A percentile compares a stretch with the other conserved stretches of the same genome.
phyloP scores from a whole-genome alignment of 371 early-diverging fungal species.

The Actinomortierella wolfii region DNA sequence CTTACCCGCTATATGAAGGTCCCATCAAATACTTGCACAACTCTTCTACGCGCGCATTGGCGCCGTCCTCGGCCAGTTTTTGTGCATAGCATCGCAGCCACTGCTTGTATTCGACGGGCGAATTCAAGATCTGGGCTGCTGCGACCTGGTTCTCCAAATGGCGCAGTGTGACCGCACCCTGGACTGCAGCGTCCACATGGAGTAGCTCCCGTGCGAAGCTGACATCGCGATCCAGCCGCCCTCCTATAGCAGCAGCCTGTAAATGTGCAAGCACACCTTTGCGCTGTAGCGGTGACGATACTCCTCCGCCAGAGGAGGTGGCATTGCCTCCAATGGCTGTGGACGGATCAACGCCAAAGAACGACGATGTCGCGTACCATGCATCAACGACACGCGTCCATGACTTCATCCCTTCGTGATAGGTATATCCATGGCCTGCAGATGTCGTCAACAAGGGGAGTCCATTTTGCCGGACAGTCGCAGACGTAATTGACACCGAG shows the following conservation, averaged over 20 bases:
- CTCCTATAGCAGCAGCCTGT: slow-evolving; percentile 33
- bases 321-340: not conserved
- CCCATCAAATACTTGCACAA: slow-evolving; percentile 75
- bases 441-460: slow-evolving; percentile 74
- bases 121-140: slow-evolving; percentile 61
- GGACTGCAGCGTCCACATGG: slow-evolving; percentile 32
- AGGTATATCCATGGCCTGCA: slow-evolving; percentile 74
- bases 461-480: slow-evolving; percentile 67
- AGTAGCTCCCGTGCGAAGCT: slow-evolving; percentile 33
- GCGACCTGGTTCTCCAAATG: slow-evolving; percentile 65
- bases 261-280: slow-evolving; percentile 33
- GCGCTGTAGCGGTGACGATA: slow-evolving; percentile 5
- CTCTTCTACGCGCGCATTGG: slow-evolving; percentile 65
- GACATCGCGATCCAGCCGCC: slow-evolving; percentile 36
- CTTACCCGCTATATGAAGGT: slow-evolving; percentile 53
- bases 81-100: slow-evolving; percentile 74
- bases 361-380: slow-evolving; percentile 61
- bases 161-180: slow-evolving; percentile 41
- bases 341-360: slow-evolving; percentile 49
- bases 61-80: slow-evolving; percentile 69
- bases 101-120: slow-evolving; percentile 63
- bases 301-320: slow-evolving; percentile 13
- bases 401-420: slow-evolving; percentile 65
- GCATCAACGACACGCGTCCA: slow-evolving; percentile 80
- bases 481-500: slow-evolving; percentile 61